A percentile compares a stretch with the other conserved stretches of the same genome.
Conservation (phyloP, 2,329 filamentous ascomycete species). For the Calonectria pseudoreteaudii region DNA sequence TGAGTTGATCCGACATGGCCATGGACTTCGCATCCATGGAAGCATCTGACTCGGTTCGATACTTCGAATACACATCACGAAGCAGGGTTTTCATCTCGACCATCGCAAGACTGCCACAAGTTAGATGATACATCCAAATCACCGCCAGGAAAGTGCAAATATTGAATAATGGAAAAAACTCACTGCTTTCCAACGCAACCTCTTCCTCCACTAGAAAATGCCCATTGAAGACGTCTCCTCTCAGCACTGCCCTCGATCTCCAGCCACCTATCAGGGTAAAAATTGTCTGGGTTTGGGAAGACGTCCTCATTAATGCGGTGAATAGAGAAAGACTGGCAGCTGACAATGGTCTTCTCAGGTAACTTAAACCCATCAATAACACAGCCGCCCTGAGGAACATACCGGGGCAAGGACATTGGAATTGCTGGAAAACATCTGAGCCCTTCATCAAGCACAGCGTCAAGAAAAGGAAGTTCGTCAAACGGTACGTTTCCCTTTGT, state of each 20-base stretch:
- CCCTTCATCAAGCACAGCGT: slow-evolving; percentile 72
- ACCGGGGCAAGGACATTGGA: slow-evolving; percentile 74
- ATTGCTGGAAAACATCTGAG: slow-evolving; percentile 73
- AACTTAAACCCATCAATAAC: slow-evolving; percentile 66
- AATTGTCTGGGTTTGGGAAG: slow-evolving; percentile 82
- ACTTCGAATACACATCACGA: slow-evolving; percentile 70
- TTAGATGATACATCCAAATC: slow-evolving; percentile 23
- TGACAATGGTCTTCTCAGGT: slow-evolving; percentile 67
- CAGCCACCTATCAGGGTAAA: slow-evolving; percentile 88
- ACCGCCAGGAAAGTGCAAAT: not conserved
- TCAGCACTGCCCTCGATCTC: slow-evolving; percentile 79
- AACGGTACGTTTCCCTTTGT: slow-evolving; percentile 52
- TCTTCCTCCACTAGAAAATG: slow-evolving; percentile 74
- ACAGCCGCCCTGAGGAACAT: slow-evolving; percentile 66
- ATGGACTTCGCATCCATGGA: slow-evolving; percentile 68
- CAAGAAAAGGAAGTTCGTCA: slow-evolving; percentile 68
- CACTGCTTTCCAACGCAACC: slow-evolving; percentile 77
- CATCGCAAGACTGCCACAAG: slow-evolving; percentile 61
- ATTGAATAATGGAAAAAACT: slow-evolving; percentile 49
- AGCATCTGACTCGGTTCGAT: slow-evolving; percentile 65
- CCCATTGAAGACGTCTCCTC: slow-evolving; percentile 71
- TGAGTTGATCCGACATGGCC: slow-evolving; percentile 75
- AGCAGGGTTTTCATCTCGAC: slow-evolving; percentile 77
- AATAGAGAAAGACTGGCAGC: slow-evolving; percentile 71
- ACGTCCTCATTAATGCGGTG: slow-evolving; percentile 72